phyloP scores from a whole-genome alignment of 352 stramenopile species.

The Pythium guiyangense region DNA sequence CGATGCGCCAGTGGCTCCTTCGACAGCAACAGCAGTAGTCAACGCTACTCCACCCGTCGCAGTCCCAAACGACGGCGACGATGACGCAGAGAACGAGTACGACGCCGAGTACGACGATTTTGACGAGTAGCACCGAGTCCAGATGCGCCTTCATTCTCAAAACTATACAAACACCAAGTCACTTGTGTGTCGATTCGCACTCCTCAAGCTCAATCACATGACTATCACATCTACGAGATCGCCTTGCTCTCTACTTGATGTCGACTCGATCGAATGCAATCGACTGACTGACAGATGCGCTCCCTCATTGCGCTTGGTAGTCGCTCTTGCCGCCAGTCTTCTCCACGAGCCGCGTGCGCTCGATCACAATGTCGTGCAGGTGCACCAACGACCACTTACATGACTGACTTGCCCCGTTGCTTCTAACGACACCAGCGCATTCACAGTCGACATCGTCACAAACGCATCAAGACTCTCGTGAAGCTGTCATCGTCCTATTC shows the following conservation, averaged over 20 bases:
- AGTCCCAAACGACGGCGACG: not conserved
- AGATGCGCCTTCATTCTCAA: too few relatives aligned
- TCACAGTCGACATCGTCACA: too few relatives aligned
- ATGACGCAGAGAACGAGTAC: too few relatives aligned
- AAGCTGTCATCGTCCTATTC: too few relatives aligned
- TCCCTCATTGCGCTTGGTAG: conserved; percentile 23
- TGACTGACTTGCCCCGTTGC: too few relatives aligned
- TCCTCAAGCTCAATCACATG: too few relatives aligned
- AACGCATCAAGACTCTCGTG: too few relatives aligned
- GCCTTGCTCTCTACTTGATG: too few relatives aligned
- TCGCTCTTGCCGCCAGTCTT: conserved; percentile 93
- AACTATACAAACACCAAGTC: not conserved
- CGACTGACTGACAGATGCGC: too few relatives aligned
- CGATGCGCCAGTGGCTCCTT: not conserved
- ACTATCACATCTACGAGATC: too few relatives aligned
- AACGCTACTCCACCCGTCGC: too few relatives aligned
- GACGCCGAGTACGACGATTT: conserved; percentile 58
- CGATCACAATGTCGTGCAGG: conserved; percentile 79
- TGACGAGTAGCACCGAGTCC: conserved; percentile 24
- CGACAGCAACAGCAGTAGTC: not conserved
- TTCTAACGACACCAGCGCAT: conserved; percentile 95
- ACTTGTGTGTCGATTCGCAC: not conserved
- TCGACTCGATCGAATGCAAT: too few relatives aligned
- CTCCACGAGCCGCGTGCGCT: conserved; percentile 80
- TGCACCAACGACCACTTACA: conserved; percentile 91